phyloP scores from a whole-genome alignment of 2,329 filamentous ascomycete genomes.

The Thelonectria olida region DNA sequence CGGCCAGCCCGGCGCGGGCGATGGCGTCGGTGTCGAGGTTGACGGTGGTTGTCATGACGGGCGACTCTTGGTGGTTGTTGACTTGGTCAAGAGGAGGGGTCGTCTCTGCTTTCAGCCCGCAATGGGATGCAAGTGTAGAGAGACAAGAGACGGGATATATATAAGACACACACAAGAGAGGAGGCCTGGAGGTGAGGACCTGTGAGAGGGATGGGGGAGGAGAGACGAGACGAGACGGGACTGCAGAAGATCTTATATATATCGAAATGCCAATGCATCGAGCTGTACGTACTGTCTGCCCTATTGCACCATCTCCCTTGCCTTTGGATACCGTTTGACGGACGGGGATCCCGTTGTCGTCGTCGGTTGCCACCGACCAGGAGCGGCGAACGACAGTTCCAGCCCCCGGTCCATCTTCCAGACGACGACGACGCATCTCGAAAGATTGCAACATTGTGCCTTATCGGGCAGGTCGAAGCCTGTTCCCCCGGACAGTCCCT shows the following conservation, averaged over 20 bases:
- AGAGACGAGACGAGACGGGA: background rate
- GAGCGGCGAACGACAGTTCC: background rate
- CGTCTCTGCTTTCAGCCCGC: background rate
- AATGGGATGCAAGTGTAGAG: background rate
- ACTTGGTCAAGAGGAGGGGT: background rate
- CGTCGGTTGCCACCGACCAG: background rate
- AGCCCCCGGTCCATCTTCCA: background rate
- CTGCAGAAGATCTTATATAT: conserved; percentile 14
- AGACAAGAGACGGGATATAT: background rate
- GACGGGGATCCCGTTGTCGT: background rate
- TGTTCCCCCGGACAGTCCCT: too few relatives aligned
- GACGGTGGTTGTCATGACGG: conserved; percentile 46
- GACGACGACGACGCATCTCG: background rate
- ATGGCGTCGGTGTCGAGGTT: conserved; percentile 50
- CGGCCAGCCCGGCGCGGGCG: conserved; percentile 43
- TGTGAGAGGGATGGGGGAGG: conserved; percentile 16
- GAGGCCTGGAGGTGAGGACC: background rate
- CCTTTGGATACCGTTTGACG: background rate
- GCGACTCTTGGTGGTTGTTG: background rate
- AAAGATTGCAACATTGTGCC: conserved; percentile 8
- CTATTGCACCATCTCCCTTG: too few relatives aligned
- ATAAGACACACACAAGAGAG: too few relatives aligned
- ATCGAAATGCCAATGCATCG: background rate
- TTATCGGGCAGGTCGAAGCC: conserved; percentile 19
- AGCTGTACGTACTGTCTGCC: too few relatives aligned